Evolutionary conservation across 2,329 filamentous ascomycete genomes (phyloP).

Genomic region (Curvularia spicifera): DNA sequence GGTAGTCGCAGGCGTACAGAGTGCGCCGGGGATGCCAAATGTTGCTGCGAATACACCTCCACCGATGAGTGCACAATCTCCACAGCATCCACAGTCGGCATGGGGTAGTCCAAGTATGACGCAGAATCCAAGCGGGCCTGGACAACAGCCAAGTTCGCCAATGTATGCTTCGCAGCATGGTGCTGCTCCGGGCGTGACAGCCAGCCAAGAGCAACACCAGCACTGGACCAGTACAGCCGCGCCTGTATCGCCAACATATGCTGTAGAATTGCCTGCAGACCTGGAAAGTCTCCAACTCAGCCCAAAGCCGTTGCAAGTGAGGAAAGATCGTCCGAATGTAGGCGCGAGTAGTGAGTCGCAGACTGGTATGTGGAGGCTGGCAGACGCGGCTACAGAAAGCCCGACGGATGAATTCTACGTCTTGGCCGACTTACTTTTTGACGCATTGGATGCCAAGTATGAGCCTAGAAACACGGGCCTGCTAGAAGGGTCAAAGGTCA

Average conservation of each 20-base stretch:
- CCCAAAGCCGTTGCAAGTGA: slow-evolving; percentile 24
- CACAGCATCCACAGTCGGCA: slow-evolving; percentile 17
- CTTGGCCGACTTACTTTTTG: slow-evolving; percentile 45
- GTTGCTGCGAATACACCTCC: slow-evolving; percentile 21
- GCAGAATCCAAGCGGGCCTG: slow-evolving; percentile 18
- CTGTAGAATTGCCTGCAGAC: slow-evolving; percentile 46
- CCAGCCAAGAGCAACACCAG: slow-evolving; percentile 28
- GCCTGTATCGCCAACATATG: slow-evolving; percentile 35
- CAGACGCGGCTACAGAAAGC: slow-evolving; percentile 39
- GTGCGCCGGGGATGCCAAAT: slow-evolving; percentile 15
- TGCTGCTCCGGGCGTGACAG: neutral
- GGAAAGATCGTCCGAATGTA: slow-evolving; percentile 32
- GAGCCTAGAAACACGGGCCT: slow-evolving; percentile 46
- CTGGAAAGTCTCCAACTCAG: slow-evolving; percentile 34
- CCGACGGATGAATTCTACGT: slow-evolving; percentile 48
- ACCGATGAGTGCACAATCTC: slow-evolving; percentile 13
- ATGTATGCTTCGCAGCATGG: neutral
- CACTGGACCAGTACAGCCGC: slow-evolving; percentile 29
- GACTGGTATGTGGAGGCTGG: slow-evolving; percentile 47
- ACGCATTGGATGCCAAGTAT: slow-evolving; percentile 42
- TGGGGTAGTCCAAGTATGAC: slow-evolving; percentile 16
- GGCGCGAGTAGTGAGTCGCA: slow-evolving; percentile 37
- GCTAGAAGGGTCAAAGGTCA: slow-evolving; percentile 43
- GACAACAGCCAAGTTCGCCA: neutral
- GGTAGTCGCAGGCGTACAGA: slow-evolving; percentile 27